A percentile compares a stretch with the other conserved stretches of the same genome.
These are phyloP conservation scores for Umbelopsis vinacea DNA, from an alignment of 192 early-diverging fungal genomes.

Conservation along the genomic window DNA sequence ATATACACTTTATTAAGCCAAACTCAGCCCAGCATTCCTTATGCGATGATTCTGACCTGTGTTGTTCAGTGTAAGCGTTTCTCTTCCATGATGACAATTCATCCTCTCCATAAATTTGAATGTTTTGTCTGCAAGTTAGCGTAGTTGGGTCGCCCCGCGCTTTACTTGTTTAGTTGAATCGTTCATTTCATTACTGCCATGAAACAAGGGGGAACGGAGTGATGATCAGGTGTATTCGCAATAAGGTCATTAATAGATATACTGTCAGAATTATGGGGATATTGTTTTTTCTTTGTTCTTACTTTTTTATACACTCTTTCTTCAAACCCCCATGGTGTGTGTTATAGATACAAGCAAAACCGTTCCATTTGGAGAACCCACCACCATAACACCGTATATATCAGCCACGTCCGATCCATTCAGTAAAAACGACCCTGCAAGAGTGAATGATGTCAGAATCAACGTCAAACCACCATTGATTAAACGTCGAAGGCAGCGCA, in stretches of 20 bases:
- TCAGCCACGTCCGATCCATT: not conserved
- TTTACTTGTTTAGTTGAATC: not conserved
- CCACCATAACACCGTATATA: not conserved
- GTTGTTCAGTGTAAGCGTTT: too few species aligned
- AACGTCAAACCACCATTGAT: not conserved
- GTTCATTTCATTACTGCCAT: slow-evolving; percentile 9
- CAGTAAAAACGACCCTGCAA: not conserved
- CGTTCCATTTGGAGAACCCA: not conserved
- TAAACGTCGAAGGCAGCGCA: slow-evolving; percentile 1
- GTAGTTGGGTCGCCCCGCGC: too few species aligned
- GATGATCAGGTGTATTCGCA: slow-evolving; percentile 21
- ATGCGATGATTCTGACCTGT: too few species aligned
- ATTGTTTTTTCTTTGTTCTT: too few species aligned
- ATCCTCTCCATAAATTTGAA: too few species aligned
- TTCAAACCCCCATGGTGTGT: not conserved
- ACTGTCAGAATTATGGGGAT: not conserved
- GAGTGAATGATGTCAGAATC: not conserved
- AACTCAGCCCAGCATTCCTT: too few species aligned
- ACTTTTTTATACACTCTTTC: not conserved
- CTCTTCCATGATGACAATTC: too few species aligned
- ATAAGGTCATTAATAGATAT: slow-evolving; percentile 12
- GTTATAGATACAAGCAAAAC: not conserved
- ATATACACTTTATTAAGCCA: too few species aligned
- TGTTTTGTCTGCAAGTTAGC: too few species aligned
- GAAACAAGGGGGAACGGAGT: slow-evolving; percentile 8